Evolutionary conservation across 768 basidiomycete genomes (phyloP).

Genomic region (Pulveroboletus ravenelii): DNA sequence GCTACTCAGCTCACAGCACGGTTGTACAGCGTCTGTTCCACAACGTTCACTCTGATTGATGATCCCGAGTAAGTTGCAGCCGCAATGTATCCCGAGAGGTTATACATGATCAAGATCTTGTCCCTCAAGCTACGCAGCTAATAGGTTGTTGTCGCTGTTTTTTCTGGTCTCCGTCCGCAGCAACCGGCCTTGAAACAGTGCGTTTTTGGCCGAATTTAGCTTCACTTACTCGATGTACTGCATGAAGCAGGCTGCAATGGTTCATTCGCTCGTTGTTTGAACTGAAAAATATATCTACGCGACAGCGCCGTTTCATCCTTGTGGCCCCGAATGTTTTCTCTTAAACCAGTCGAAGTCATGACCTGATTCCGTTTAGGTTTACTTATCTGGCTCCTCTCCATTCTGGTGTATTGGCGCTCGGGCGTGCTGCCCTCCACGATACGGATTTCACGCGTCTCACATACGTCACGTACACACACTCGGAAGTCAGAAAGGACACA

Average conservation of each 20-base stretch:
- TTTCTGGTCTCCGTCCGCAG: background rate
- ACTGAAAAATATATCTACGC: background rate
- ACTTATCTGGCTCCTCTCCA: background rate
- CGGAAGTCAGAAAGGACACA: background rate
- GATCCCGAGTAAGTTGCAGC: background rate
- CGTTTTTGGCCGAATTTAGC: background rate
- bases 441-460: background rate
- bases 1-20: background rate
- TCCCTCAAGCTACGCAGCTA: background rate
- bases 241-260: background rate
- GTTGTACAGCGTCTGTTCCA: background rate
- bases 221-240: background rate
- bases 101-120: background rate
- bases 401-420: conserved; percentile 4
- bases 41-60: background rate
- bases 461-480: background rate
- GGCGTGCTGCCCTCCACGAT: background rate
- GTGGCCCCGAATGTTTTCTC: background rate
- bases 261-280: background rate
- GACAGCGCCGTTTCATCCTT: background rate
- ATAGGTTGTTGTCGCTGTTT: background rate
- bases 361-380: too few species aligned
- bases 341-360: background rate
- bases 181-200: background rate
- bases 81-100: background rate